Evolutionary conservation across 768 basidiomycete genomes (phyloP).

Genomic region (Xerocomellus intermedius): DNA sequence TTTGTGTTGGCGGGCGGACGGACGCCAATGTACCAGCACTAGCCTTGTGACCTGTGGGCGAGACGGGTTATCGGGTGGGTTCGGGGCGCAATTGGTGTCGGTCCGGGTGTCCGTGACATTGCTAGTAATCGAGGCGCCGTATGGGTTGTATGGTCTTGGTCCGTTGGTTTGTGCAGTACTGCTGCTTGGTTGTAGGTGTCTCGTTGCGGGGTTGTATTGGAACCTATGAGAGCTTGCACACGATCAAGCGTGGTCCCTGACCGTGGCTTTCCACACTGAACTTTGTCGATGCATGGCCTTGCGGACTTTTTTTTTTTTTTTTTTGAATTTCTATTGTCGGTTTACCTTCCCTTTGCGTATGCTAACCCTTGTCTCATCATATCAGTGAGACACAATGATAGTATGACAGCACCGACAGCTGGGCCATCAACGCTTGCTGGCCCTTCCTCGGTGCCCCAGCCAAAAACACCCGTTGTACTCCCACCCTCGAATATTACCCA

Average conservation of each 20-base stretch:
- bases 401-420: conserved; percentile 6
- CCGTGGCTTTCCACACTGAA: not conserved
- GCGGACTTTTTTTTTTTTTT: not conserved
- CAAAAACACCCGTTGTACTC: conserved; percentile 21
- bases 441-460: conserved; percentile 7
- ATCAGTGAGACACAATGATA: conserved; percentile 27
- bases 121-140: not conserved
- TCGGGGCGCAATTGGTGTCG: not conserved
- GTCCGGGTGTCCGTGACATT: not conserved
- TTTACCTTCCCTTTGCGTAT: not conserved
- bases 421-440: conserved; percentile 12
- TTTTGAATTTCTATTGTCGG: not conserved
- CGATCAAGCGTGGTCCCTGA: not conserved
- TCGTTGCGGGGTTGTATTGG: not conserved
- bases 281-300: not conserved
- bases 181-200: not conserved
- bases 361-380: conserved; percentile 6
- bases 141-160: not conserved
- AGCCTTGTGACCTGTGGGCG: not conserved
- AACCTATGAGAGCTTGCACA: not conserved
- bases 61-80: not conserved
- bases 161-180: not conserved
- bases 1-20: no score
- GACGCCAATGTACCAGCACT: not conserved
- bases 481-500: conserved; percentile 13